These are phyloP conservation scores for Tylopilus sp. DNA, from an alignment of 768 basidiomycete genomes.

Conservation along the genomic window DNA sequence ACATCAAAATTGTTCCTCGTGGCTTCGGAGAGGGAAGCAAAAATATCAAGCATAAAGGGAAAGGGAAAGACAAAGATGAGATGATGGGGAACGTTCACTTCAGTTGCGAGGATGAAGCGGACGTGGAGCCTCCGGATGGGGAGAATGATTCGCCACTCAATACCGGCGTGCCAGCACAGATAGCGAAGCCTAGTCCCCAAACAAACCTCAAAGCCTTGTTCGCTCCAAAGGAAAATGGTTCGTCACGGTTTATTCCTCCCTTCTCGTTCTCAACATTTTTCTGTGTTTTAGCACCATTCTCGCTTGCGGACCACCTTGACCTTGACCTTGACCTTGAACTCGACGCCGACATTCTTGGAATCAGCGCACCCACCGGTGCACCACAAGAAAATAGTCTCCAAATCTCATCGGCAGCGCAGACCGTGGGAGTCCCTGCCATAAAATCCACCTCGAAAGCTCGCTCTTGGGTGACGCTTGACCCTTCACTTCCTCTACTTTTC, in stretches of 20 bases:
- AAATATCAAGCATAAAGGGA: not conserved
- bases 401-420: constrained; percentile 1
- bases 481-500: constrained; percentile 62
- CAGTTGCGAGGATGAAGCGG: not conserved
- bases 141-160: not conserved
- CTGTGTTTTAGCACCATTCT: constrained; percentile 53
- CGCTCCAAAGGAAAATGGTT: constrained; percentile 64
- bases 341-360: constrained; percentile 48
- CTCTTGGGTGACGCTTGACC: constrained; percentile 41
- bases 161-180: not conserved
- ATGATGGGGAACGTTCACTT: not conserved
- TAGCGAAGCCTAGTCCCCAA: not conserved
- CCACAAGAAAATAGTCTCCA: not conserved
- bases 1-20: constrained; percentile 17
- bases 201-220: constrained; percentile 69
- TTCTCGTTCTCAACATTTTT: not conserved
- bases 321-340: constrained; percentile 72
- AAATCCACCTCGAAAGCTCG: constrained; percentile 1
- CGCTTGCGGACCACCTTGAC: constrained; percentile 71
- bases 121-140: constrained; percentile 3
- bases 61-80: constrained; percentile 35
- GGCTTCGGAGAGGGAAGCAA: not conserved
- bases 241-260: constrained; percentile 8
- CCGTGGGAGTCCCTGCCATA: constrained; percentile 1
- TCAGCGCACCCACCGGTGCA: constrained; percentile 14